A percentile compares a stretch with the other conserved stretches of the same genome.
Evolutionary conservation across 2,329 filamentous ascomycete species (phyloP).

Genomic region (Ceratocystis eucalypticola): DNA sequence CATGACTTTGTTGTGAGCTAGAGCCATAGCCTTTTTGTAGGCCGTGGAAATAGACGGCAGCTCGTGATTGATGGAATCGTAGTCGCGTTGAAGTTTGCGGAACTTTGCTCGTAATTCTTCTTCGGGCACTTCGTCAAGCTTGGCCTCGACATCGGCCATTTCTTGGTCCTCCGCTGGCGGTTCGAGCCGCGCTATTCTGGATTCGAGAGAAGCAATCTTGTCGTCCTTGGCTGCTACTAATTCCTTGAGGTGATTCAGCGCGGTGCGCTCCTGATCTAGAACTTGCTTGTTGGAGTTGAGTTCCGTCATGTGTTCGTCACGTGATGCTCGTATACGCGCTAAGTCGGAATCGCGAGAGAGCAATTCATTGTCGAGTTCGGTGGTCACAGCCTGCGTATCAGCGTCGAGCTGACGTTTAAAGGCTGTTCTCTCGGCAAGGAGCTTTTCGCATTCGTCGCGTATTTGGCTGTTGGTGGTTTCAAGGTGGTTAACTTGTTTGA

Average conservation of each 20-base stretch:
- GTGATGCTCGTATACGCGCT: slow-evolving; percentile 65
- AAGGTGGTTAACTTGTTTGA: slow-evolving; percentile 80
- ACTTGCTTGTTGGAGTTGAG: slow-evolving; percentile 63
- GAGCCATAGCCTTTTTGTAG: slow-evolving; percentile 73
- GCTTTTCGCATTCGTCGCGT: slow-evolving; percentile 69
- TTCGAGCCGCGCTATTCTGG: slow-evolving; percentile 60
- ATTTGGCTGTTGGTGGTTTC: slow-evolving; percentile 79
- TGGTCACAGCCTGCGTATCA: slow-evolving; percentile 58
- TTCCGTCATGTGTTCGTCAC: slow-evolving; percentile 78
- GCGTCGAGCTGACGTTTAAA: slow-evolving; percentile 71
- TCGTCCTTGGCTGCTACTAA: slow-evolving; percentile 66
- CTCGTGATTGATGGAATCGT: slow-evolving; percentile 73
- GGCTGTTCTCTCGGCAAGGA: slow-evolving; percentile 70
- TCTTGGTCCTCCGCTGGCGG: slow-evolving; percentile 35
- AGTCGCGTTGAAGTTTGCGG: slow-evolving; percentile 62
- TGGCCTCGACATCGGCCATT: slow-evolving; percentile 28
- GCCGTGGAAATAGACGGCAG: slow-evolving; percentile 79
- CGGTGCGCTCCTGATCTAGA: slow-evolving; percentile 60
- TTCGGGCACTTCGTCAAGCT: slow-evolving; percentile 44
- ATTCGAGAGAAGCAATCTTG: slow-evolving; percentile 68
- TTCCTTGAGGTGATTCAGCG: slow-evolving; percentile 63
- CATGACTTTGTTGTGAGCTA: slow-evolving; percentile 76
- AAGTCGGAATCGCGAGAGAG: slow-evolving; percentile 72
- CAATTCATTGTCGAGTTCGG: slow-evolving; percentile 71
- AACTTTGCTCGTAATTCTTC: slow-evolving; percentile 66